Base-by-base conservation (phyloP, 208 protist genomes). In the Leptomonas pyrrhocoris region DNA sequence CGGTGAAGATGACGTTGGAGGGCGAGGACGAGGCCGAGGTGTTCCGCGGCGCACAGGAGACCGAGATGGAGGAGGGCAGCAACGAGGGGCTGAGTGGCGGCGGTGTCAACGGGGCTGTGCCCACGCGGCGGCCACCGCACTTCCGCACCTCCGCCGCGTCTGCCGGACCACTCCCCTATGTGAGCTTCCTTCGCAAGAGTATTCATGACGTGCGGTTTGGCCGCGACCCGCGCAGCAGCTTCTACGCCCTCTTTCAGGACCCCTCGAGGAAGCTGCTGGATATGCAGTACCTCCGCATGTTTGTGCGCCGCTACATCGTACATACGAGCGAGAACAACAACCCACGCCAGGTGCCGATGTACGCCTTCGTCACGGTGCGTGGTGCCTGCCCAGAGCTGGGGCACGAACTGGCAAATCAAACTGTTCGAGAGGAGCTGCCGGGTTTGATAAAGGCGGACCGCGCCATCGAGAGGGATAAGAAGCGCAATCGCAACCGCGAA, bases 231-330 rank as follows among this genome's bases (percentile, higher is more conserved):
- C 64, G 42, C 27, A 81, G 66, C 58, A 65, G 40, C 53, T 89
- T 90, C 68, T 92, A 84, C 70, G 81, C 72, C 28, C 73, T 95
- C 27, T 90, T 95, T 65, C 59, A 68, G 36, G 62, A 87, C 54
- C 85, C 87, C 0, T 71, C 64, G 4, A 79, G 72, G 65, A 12
- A 42, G 21, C 46, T 81, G 27, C 79, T 88, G 68, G 90, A 95
- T 67, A 83, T 92, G 78, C 87, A 95, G 78, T 89, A 73, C 62
- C 77, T 95, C 45, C 85, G 90, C 38, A 95, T 95, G 90, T 90
- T 92, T 67, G 73, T 79, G 1, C 80, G 90, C 8, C 86, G 90
- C 54, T 95, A 90, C 73, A 75, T 95, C 42, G 87, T 95, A 30
- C 85, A 90, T 69, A 89, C 85, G 36, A 77, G 72, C 73, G 78